phyloP scores from a whole-genome alignment of 768 basidiomycete genomes.

The Suillus tomentosus region DNA sequence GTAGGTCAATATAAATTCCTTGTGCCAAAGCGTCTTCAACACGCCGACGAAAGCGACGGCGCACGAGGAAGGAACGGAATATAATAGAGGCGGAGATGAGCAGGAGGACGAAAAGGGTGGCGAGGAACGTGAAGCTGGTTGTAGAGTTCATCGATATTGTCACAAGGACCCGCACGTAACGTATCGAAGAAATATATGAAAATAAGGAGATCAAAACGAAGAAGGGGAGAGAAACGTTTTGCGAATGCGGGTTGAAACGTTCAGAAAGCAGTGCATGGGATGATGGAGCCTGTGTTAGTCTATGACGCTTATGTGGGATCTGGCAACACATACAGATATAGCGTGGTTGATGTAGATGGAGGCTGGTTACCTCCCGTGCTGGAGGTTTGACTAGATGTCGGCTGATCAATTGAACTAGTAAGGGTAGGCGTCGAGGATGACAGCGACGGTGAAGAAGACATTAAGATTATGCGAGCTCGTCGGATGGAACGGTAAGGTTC shows the following conservation, averaged over 20 bases:
- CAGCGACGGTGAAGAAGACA: constrained; percentile 12
- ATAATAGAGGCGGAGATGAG: constrained; percentile 65
- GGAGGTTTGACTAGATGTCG: background rate
- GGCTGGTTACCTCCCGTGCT: background rate
- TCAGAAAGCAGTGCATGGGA: constrained; percentile 4
- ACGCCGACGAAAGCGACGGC: constrained; percentile 56
- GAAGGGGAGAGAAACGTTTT: background rate
- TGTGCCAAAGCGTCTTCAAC: constrained; percentile 55
- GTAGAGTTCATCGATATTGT: constrained; percentile 11
- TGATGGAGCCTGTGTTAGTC: constrained; percentile 14
- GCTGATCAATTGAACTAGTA: background rate
- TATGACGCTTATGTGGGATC: constrained; percentile 11
- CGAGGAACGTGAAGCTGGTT: constrained; percentile 68
- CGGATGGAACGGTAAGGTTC: background rate
- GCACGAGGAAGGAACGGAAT: constrained; percentile 60
- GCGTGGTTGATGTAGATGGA: constrained; percentile 23
- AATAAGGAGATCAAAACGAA: background rate
- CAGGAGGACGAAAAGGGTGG: constrained; percentile 68
- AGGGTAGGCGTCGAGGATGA: constrained; percentile 13
- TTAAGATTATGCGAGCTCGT: constrained; percentile 6
- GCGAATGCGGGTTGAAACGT: background rate
- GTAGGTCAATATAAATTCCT: constrained; percentile 42
- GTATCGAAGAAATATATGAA: background rate
- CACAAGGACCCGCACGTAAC: background rate
- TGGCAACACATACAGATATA: constrained; percentile 35